These are phyloP conservation scores for Nevesoporus exiguus DNA, from an alignment of 768 basidiomycete genomes.

Conservation along the genomic window DNA sequence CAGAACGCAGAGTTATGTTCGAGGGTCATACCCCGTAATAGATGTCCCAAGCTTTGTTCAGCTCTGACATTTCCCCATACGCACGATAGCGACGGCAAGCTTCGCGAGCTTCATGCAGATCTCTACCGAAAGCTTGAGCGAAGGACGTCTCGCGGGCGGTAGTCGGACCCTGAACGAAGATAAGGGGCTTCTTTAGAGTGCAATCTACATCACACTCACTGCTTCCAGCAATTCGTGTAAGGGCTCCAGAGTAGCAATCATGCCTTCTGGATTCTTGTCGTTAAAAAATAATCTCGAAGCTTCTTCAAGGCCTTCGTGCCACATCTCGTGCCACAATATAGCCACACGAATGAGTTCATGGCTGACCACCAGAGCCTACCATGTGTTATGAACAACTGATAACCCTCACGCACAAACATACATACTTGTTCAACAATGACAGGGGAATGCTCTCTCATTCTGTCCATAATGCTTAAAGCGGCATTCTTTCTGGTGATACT, in stretches of 20 bases:
- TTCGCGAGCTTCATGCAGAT: constrained; percentile 88
- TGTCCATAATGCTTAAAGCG: constrained; percentile 83
- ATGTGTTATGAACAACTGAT: neutral
- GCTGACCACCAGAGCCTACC: constrained; percentile 80
- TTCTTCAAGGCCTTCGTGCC: constrained; percentile 98
- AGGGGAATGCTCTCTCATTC: constrained; percentile 90
- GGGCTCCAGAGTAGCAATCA: constrained; percentile 91
- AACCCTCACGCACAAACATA: neutral
- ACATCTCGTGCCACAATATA: constrained; percentile 97
- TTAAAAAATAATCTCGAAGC: constrained; percentile 96
- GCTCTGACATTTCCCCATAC: constrained; percentile 81
- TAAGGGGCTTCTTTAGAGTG: neutral
- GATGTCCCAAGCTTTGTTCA: constrained; percentile 99
- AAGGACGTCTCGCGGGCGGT: constrained; percentile 96
- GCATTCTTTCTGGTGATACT: constrained; percentile 77
- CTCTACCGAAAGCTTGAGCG: constrained; percentile 88
- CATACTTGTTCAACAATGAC: constrained; percentile 80
- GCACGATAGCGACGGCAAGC: constrained; percentile 83
- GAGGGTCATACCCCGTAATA: constrained; percentile 75
- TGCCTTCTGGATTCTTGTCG: constrained; percentile 93
- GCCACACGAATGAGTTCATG: constrained; percentile 95
- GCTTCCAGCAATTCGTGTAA: constrained; percentile 90
- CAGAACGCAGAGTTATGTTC: neutral
- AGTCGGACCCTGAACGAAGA: constrained; percentile 68
- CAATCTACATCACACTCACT: constrained; percentile 39